Percentiles rank a stretch among this genome's conserved stretches.
Conservation (phyloP, 139 green algal genomes). For the Picochlorum costavermella region DNA sequence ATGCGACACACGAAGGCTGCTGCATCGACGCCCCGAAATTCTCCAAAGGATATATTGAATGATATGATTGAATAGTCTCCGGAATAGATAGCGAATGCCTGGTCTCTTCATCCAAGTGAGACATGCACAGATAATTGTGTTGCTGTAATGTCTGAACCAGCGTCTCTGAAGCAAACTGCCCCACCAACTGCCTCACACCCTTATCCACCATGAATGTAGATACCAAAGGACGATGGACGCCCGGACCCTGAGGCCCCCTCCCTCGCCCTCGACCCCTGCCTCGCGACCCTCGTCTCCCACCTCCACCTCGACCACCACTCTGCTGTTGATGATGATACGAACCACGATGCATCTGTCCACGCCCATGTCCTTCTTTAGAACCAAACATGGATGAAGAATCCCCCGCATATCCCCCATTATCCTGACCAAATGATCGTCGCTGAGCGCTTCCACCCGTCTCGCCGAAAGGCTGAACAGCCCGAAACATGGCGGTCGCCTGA, state of each 20-base stretch:
- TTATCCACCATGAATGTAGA: constrained; percentile 11
- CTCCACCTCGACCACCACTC: constrained; percentile 1
- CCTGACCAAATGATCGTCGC: neutral
- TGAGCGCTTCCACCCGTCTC: neutral
- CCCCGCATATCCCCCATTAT: neutral
- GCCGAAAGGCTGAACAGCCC: constrained; percentile 5
- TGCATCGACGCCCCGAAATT: constrained; percentile 12
- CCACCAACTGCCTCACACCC: constrained; percentile 33
- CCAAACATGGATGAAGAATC: too few relatives aligned
- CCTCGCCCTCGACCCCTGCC: constrained; percentile 7
- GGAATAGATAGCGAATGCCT: constrained; percentile 44
- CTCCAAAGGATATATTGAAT: constrained; percentile 64
- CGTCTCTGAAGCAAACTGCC: constrained; percentile 51
- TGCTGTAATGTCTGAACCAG: constrained; percentile 68
- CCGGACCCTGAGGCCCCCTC: neutral
- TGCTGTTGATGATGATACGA: neutral
- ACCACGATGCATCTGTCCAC: neutral
- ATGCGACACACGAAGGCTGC: constrained; percentile 20
- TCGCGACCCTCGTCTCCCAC: neutral
- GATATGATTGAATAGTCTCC: constrained; percentile 55
- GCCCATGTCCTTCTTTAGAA: too few relatives aligned
- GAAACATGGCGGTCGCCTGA: constrained; percentile 29
- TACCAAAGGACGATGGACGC: constrained; percentile 9
- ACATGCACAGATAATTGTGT: constrained; percentile 30
- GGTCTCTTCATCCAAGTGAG: constrained; percentile 25